phyloP scores from a whole-genome alignment of 75 land plant genomes.

The Pinus tabuliformis region DNA sequence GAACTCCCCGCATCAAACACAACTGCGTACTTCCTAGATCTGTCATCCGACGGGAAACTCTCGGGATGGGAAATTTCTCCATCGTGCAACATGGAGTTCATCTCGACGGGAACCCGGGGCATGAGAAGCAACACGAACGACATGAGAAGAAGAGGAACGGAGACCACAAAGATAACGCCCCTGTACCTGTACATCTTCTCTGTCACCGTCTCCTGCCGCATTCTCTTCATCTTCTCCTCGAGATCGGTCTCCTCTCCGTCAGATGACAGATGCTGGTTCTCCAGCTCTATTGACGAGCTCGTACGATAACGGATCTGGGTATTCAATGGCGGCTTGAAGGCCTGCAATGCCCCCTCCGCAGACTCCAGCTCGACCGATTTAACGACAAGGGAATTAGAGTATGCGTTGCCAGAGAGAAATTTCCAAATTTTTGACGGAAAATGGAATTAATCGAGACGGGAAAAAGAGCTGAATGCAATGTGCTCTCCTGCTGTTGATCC shows the following conservation, averaged over 20 bases:
- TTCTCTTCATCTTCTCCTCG: slow-evolving; percentile 48
- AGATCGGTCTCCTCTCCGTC: slow-evolving; percentile 8
- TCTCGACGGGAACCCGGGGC: slow-evolving; percentile 39
- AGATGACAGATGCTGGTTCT: slow-evolving; percentile 11
- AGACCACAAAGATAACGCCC: slow-evolving; percentile 58
- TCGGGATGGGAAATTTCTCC: background rate
- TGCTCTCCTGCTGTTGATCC: no score
- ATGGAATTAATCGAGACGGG: no score
- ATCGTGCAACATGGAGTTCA: background rate
- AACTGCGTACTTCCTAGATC: slow-evolving; percentile 66
- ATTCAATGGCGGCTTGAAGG: no score
- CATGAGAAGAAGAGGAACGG: slow-evolving; percentile 66
- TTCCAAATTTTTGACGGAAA: no score
- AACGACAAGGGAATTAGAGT: no score
- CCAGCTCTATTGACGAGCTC: slow-evolving; percentile 49
- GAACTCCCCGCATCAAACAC: slow-evolving; percentile 99
- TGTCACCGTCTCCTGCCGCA: slow-evolving; percentile 45
- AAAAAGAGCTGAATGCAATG: no score
- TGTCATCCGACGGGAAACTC: slow-evolving; percentile 2
- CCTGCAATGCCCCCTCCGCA: no score
- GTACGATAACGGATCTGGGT: slow-evolving; percentile 65
- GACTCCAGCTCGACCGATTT: no score
- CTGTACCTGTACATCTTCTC: slow-evolving; percentile 73
- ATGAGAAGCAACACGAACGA: slow-evolving; percentile 66
- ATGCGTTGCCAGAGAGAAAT: no score